Base-by-base conservation (phyloP, 371 early-diverging fungal genomes). In the Circinella minor region DNA sequence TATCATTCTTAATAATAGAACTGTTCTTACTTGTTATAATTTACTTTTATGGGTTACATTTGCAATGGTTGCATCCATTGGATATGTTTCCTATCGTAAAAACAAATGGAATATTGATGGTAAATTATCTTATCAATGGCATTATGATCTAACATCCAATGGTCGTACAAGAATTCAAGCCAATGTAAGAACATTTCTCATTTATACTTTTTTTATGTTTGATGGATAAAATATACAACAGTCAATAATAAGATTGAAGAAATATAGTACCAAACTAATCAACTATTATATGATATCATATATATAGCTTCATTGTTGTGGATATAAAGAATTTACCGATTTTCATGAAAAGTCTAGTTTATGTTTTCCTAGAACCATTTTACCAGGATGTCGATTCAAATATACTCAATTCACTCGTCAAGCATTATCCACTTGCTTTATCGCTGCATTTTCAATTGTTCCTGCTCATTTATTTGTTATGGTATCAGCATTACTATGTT, bases 41-140 rank as follows among this genome's bases (percentile, higher is more conserved):
- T 43, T 89, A 4, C 66, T 89, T 1, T 72, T 89, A 3, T 89
- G 89, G 89, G 83, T 82, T 6, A 77, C 83, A 49, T 87, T 89
- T 74, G 85, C 77, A 14, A 34, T 87, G 67, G 80, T 87, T 60
- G 82, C 86, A 3, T 74, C 88, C 3, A 77, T 89, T 65, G 89
- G 89, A 1, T 89, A 89, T 47, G 73, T 81, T 10, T 67, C 85
- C 43, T 89, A 82, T 62, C 87, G 88, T 4, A 75, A 75, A 55
- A 74, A 79, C 61, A 81, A 80, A 49, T 82, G 83, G 81, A 82
- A 82, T 36, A 71, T 81, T 27, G 77, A 77, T 36, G 83, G 81
- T 8, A 82, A 82, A 63, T 68, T 85, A 4, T 85, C 85, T 0
- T 80, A 80, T 66, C 83, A 82, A 71, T 85, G 85, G 85, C 85